A percentile compares a stretch with the other conserved stretches of the same genome.
Evolutionary conservation across 2,329 filamentous ascomycete genomes (phyloP).

Genomic region (Microcyclosporella mali): DNA sequence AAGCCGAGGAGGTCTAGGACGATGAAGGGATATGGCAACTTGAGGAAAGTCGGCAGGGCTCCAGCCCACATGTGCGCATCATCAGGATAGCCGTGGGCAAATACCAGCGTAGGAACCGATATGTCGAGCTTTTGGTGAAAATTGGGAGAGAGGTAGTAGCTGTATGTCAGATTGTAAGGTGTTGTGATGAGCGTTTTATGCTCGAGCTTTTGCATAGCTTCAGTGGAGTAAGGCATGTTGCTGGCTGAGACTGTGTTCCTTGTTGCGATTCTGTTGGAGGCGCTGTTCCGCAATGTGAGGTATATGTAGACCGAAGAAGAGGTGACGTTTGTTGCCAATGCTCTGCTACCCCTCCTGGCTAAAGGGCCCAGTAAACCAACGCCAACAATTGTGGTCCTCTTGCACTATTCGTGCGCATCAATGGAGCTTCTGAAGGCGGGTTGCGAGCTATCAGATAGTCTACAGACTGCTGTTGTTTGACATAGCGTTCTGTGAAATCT

Average conservation of each 20-base stretch:
- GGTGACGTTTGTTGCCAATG: too few species aligned
- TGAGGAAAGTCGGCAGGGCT: slow-evolving; percentile 22
- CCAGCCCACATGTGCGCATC: slow-evolving; percentile 42
- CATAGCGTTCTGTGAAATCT: too few species aligned
- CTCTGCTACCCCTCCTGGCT: too few species aligned
- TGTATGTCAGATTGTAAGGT: slow-evolving; percentile 25
- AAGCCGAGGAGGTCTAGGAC: slow-evolving; percentile 37
- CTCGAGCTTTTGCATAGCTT: slow-evolving; percentile 21
- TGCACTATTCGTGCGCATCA: too few species aligned
- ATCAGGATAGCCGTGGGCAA: slow-evolving; percentile 48
- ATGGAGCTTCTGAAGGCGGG: too few species aligned
- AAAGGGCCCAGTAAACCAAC: too few species aligned
- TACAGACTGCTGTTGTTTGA: too few species aligned
- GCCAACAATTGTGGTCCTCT: too few species aligned
- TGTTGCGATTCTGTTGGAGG: not conserved
- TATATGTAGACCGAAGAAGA: too few species aligned
- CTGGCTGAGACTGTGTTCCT: not conserved
- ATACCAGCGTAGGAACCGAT: slow-evolving; percentile 33
- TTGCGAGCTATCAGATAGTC: too few species aligned
- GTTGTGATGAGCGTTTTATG: slow-evolving; percentile 22
- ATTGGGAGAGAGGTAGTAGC: slow-evolving; percentile 26
- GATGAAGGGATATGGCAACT: slow-evolving; percentile 29
- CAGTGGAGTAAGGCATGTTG: slow-evolving; percentile 6
- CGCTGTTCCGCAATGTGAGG: too few species aligned
- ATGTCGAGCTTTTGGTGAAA: slow-evolving; percentile 19